Conservation (phyloP, 2,329 filamentous ascomycete genomes). For the Apiospora koreana region DNA sequence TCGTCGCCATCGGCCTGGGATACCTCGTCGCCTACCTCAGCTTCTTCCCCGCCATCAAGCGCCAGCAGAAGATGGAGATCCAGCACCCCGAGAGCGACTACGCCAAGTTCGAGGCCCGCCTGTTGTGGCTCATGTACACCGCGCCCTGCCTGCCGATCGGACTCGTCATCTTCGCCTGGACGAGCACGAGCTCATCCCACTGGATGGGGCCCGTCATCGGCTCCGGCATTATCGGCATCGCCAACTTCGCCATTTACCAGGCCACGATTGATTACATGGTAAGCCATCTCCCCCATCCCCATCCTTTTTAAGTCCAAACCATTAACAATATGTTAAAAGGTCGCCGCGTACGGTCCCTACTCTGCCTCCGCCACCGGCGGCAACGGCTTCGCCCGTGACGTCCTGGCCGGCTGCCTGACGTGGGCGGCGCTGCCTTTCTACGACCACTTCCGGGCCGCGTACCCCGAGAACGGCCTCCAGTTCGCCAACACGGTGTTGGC, state of each 20-base stretch:
- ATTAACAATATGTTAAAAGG: not conserved
- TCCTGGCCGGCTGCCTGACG: conserved; percentile 64
- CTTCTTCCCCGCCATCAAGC: conserved; percentile 52
- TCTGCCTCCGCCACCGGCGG: conserved; percentile 67
- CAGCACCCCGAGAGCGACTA: conserved; percentile 46
- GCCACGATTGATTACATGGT: conserved; percentile 68
- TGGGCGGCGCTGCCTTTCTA: conserved; percentile 60
- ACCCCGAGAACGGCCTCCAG: conserved; percentile 48
- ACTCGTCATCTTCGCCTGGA: conserved; percentile 64
- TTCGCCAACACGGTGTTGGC: conserved; percentile 56
- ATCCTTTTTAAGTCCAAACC: not conserved
- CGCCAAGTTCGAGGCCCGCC: conserved; percentile 62
- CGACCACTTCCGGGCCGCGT: conserved; percentile 39
- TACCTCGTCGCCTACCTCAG: conserved; percentile 61
- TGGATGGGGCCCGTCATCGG: conserved; percentile 67
- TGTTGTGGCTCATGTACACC: conserved; percentile 62
- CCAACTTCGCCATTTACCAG: conserved; percentile 66
- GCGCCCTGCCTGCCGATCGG: conserved; percentile 61
- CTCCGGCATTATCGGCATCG: conserved; percentile 60
- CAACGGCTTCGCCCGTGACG: conserved; percentile 66
- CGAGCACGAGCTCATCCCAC: conserved; percentile 52
- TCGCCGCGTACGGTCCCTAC: conserved; percentile 66
- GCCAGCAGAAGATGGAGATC: conserved; percentile 41
- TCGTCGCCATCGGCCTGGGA: conserved; percentile 50
- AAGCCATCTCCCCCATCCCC: not conserved